Evolutionary conservation across 441 rosid genomes (phyloP), one percentile per base, ranked within the genome.

Genomic region (Gossypium gossypioides): DNA sequence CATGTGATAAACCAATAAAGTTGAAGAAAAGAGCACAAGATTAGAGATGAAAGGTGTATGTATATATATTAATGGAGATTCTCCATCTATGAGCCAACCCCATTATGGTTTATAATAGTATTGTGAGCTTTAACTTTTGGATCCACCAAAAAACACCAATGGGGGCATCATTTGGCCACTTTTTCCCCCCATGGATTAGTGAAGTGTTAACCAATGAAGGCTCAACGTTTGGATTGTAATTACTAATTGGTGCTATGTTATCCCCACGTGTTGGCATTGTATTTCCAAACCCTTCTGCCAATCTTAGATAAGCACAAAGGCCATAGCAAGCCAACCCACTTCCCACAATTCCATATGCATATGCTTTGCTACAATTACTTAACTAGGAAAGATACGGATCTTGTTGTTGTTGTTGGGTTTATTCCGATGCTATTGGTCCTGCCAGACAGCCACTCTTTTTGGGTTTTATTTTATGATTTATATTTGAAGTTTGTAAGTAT

Each of bases 181-280:
- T 58, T 12, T 46, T 6, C 24, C 54, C 37, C 34, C 22, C 27
- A 55, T 19, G 37, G 69, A 56, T 74, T 32, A 29, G 75, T 71
- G 78, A 50, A 22, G 40, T 21, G 34, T 13, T 25, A 25, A 7
- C 76, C 78, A 75, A 74, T 74, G 6, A 63, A 71, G 58, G 68
- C 68, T 44, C 21, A 62, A 27, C 76, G 66, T 21, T 27, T 25
- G 51, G 44, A 22, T 9, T 18, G 25, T 34, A 34, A 6, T 18
- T 16, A 7, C 40, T 34, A 6, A 34, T 4, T 22, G 48, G 13
- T 25, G 44, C 50, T 6, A 13, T 22, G 32, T 12, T 64, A 51
- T 40, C 67, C 78, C 81, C 81, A 72, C 74, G 75, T 55, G 75
- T 75, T 37, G 73, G 46, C 13, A 18, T 69, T 73, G 50, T 58